phyloP scores from a whole-genome alignment of 352 stramenopile species.

The Phytophthora pinifolia region DNA sequence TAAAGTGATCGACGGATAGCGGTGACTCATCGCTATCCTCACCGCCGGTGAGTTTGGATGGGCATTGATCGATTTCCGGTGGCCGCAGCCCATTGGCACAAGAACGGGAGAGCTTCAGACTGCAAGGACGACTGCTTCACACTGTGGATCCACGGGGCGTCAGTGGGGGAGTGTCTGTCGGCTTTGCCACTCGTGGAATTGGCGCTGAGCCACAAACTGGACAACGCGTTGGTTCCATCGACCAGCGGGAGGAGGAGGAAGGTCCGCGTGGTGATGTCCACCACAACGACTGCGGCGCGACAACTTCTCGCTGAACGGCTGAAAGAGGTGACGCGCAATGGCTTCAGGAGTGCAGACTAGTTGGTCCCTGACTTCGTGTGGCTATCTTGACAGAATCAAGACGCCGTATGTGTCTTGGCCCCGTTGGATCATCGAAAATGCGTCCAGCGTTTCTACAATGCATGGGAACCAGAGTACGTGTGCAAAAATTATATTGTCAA shows the following conservation, averaged over 20 bases:
- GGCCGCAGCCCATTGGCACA: conserved; percentile 22
- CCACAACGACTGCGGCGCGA: conserved; percentile 64
- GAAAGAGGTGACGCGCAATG: conserved; percentile 13
- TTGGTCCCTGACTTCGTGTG: too few relatives aligned
- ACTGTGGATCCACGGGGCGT: conserved; percentile 77
- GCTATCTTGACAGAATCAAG: conserved; percentile 13
- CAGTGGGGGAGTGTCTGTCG: conserved; percentile 72
- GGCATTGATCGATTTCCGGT: not conserved
- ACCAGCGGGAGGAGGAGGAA: conserved; percentile 12
- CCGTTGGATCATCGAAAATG: conserved; percentile 55
- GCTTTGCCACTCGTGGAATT: conserved; percentile 64
- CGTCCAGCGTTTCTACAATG: conserved; percentile 62
- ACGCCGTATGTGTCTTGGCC: conserved; percentile 58
- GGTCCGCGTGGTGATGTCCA: conserved; percentile 61
- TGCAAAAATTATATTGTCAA: not conserved
- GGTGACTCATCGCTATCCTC: too few relatives aligned
- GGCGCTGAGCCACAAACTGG: conserved; percentile 27
- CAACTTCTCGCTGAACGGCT: conserved; percentile 34
- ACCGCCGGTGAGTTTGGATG: not conserved
- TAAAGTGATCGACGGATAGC: conserved; percentile 11
- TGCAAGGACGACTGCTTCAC: conserved; percentile 23
- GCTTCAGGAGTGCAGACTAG: too few relatives aligned
- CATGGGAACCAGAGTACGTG: conserved; percentile 58
- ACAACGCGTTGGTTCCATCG: conserved; percentile 3
- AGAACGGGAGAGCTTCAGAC: not conserved